Conservation (phyloP, 2,329 filamentous ascomycete genomes). For the Elsinoe batatas region DNA sequence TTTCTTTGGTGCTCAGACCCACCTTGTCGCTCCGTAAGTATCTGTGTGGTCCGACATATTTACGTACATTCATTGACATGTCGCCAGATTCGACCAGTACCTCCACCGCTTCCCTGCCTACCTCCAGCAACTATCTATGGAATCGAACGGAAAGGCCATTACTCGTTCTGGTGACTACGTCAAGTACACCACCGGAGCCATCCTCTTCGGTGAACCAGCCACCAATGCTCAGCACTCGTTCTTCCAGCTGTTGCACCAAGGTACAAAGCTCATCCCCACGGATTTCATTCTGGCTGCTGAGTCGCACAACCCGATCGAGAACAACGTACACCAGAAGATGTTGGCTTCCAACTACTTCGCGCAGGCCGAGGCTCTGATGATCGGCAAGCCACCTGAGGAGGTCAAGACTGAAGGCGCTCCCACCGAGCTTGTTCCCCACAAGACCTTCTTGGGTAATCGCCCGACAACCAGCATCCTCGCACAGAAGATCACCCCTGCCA, state of each 20-base stretch:
- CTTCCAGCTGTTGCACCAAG: conserved; percentile 98
- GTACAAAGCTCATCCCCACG: conserved; percentile 95
- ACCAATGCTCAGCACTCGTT: conserved; percentile 99
- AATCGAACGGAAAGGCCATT: conserved; percentile 97
- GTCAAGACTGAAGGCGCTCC: conserved; percentile 65
- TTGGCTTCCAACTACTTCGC: conserved; percentile 86
- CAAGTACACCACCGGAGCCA: conserved; percentile 94
- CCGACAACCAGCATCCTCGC: conserved; percentile 93
- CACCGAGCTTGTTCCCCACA: conserved; percentile 81
- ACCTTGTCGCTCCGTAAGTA: conserved; percentile 84
- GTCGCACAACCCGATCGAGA: conserved; percentile 89
- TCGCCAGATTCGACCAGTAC: conserved; percentile 83
- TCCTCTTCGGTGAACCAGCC: conserved; percentile 94
- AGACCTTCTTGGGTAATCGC: conserved; percentile 96
- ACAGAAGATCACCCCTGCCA: conserved; percentile 84
- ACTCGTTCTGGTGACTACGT: conserved; percentile 79
- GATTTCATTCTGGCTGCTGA: conserved; percentile 96
- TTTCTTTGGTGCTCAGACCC: conserved; percentile 97
- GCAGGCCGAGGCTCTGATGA: conserved; percentile 82
- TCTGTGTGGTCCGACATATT: not conserved
- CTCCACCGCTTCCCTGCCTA: conserved; percentile 98
- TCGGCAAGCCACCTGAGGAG: conserved; percentile 74
- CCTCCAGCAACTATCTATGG: conserved; percentile 98
- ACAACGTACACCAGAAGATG: conserved; percentile 95
- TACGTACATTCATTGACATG: conserved; percentile 20